Evolutionary conservation across 2,329 filamentous ascomycete species (phyloP).

Genomic region (Curvularia spicifera): DNA sequence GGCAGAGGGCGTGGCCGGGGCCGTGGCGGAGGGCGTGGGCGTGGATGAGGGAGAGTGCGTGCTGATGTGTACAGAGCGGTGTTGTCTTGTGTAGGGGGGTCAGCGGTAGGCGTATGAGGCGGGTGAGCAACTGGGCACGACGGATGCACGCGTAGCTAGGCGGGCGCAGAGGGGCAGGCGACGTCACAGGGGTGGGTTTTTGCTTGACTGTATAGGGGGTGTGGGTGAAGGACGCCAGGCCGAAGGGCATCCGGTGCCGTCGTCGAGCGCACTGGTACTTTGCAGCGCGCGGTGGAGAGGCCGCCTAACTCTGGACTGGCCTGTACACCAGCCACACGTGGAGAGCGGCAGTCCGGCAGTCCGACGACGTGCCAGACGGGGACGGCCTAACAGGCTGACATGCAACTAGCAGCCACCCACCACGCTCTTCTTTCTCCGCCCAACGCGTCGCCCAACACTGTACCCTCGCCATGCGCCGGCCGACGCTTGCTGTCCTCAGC

Average conservation of each 20-base stretch:
- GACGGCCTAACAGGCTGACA: no score
- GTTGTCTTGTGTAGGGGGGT: constrained; percentile 2
- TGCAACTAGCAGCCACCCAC: background rate
- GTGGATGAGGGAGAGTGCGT: background rate
- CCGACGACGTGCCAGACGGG: no score
- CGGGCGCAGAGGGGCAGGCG: constrained; percentile 2
- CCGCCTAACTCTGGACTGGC: no score
- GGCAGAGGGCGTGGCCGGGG: constrained; percentile 3
- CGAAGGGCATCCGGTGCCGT: constrained; percentile 8
- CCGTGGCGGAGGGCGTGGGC: background rate
- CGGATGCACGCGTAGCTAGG: constrained; percentile 5
- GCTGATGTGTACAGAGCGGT: background rate
- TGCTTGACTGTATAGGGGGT: constrained; percentile 10
- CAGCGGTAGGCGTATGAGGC: background rate
- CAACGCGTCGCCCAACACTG: background rate
- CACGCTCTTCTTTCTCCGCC: background rate
- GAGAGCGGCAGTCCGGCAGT: background rate
- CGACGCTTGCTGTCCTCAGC: constrained; percentile 33
- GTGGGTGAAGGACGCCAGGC: constrained; percentile 5
- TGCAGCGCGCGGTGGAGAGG: constrained; percentile 18
- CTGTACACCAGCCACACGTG: background rate
- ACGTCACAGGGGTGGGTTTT: constrained; percentile 7
- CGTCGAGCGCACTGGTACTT: constrained; percentile 18
- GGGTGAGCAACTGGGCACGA: constrained; percentile 5
- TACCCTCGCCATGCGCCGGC: constrained; percentile 38